Base-by-base conservation (phyloP, 2,329 filamentous ascomycete genomes). In the Verticillium nonalfalfae region DNA sequence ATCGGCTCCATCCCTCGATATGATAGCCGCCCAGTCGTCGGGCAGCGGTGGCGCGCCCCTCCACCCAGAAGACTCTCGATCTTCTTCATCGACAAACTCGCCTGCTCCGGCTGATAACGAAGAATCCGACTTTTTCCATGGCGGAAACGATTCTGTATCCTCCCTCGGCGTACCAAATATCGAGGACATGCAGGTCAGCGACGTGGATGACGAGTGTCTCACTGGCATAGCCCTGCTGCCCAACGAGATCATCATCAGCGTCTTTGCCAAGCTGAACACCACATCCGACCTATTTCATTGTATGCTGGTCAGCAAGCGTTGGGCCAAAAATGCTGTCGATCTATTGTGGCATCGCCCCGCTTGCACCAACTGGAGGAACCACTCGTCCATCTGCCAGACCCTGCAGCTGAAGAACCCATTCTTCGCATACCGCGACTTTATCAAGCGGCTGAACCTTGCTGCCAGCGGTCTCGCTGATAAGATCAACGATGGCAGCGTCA, bases 281-380 rank as follows among this genome's bases (percentile, higher is more conserved):
- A 84, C 93, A 2, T 78, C 81, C 55, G 94, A 99, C 71, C 83
- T 97, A 68, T 84, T 92, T 67, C 89, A 88, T 75, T 96, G 91
- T 76, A 93, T 98, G 90, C 81, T 95, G 66, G 93, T 97, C n/a
- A 97, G 89, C 71, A 93, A 93, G 75, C 86, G 89, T 65, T 99
- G 95, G 95, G 90, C 95, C 34, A 83, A 90, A 65, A 97, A 97
- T 72, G 89, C 90, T 59, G 95, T 98, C 67, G 94, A 95, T 65
- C 84, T 97, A 66, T 82, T 99, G 26, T 99, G 95, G 95, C 93
- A 97, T 74, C 85, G 95, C 45, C 95, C 95, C 1, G 88, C 91
- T 34, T 98, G 95, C 78, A 93, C 90, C 69, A 91, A 87, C 68
- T 97, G 92, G 90, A 76, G 82, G 13, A 93, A 93, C 71, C 86